Evolutionary conservation across 176 grass and related monocot species (phyloP).

Genomic region (Thalia dealbata): DNA sequence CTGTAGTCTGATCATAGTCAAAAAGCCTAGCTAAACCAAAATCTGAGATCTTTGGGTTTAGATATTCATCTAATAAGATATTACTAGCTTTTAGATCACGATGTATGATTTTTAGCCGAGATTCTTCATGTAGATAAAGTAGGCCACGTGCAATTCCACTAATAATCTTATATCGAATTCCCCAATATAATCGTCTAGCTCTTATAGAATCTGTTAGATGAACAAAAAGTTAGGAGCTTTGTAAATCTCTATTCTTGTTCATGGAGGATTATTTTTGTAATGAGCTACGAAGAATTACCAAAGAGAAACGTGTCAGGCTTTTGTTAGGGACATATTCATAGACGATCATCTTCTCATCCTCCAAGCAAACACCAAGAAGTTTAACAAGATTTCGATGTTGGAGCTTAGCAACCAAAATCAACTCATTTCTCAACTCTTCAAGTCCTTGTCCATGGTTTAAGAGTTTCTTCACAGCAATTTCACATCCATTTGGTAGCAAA

Average conservation of each 20-base stretch:
- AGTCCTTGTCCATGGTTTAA: conserved; percentile 60
- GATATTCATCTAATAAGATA: conserved; percentile 32
- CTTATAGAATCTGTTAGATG: conserved; percentile 4
- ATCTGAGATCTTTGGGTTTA: conserved; percentile 43
- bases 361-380: conserved; percentile 61
- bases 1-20: conserved; percentile 7
- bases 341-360: conserved; percentile 62
- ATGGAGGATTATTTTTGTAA: too few relatives aligned
- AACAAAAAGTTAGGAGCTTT: not conserved
- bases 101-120: conserved; percentile 35
- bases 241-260: too few relatives aligned
- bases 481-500: conserved; percentile 32
- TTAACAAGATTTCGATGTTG: conserved; percentile 79
- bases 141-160: conserved; percentile 32
- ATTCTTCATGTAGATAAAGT: conserved; percentile 40
- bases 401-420: conserved; percentile 64
- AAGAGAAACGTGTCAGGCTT: conserved; percentile 69
- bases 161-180: conserved; percentile 25
- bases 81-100: conserved; percentile 39
- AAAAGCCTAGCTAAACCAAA: conserved; percentile 40
- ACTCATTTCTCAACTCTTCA: conserved; percentile 49
- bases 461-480: conserved; percentile 55
- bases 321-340: conserved; percentile 70
- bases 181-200: conserved; percentile 7
- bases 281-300: conserved; percentile 33